phyloP scores from a whole-genome alignment of 331 rosid genomes.

The Malus hybrid region DNA sequence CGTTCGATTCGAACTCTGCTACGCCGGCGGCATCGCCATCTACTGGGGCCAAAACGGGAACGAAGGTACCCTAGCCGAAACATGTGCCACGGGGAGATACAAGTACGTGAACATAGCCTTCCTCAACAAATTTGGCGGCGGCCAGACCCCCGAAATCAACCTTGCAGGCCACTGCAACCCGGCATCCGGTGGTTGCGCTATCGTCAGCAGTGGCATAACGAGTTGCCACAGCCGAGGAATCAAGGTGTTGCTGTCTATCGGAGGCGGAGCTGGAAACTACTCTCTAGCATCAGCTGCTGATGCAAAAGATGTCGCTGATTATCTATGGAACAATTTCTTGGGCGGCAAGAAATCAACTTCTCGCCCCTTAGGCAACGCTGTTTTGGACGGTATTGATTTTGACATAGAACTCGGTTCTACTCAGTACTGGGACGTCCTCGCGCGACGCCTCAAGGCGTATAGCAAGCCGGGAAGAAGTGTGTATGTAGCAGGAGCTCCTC shows the following conservation, averaged over 20 bases:
- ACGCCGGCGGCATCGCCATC: constrained; percentile 22
- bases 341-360: constrained; percentile 31
- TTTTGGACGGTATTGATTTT: constrained; percentile 15
- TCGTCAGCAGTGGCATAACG: constrained; percentile 12
- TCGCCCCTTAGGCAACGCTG: constrained; percentile 7
- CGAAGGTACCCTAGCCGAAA: constrained; percentile 28
- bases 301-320: constrained; percentile 39
- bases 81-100: constrained; percentile 37
- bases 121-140: constrained; percentile 24
- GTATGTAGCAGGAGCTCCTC: constrained; percentile 68
- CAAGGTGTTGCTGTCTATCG: constrained; percentile 39
- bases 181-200: not conserved
- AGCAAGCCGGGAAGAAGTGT: constrained; percentile 16
- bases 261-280: constrained; percentile 54
- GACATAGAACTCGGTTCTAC: constrained; percentile 48
- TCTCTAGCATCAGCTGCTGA: constrained; percentile 39
- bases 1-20: not conserved
- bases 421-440: constrained; percentile 36
- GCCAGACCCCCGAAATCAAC: constrained; percentile 22
- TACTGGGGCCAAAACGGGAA: constrained; percentile 37
- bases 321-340: constrained; percentile 62
- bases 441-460: constrained; percentile 30
- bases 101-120: constrained; percentile 19
- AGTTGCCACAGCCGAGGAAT: constrained; percentile 21
- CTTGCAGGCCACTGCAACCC: constrained; percentile 26